Percentiles rank a stretch among this genome's conserved stretches.
Conservation (phyloP, 2,329 filamentous ascomycete species). For the Paecilomyces dactylethromorphus region DNA sequence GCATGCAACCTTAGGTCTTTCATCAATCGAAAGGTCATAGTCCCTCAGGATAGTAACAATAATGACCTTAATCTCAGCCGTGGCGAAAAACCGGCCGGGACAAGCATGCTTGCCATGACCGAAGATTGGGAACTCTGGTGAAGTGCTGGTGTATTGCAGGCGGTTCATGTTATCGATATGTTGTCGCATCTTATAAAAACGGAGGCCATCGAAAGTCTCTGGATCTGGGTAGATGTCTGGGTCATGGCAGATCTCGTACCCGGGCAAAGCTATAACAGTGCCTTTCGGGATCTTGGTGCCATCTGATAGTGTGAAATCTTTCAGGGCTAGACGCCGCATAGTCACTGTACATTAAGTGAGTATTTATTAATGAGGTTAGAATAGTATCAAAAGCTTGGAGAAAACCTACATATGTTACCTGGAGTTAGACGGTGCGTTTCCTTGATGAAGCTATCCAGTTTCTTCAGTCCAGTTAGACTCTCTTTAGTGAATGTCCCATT, state of each 20-base stretch:
- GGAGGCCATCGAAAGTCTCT: conserved; percentile 43
- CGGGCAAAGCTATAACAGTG: conserved; percentile 37
- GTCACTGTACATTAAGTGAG: conserved; percentile 5
- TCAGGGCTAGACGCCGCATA: conserved; percentile 8
- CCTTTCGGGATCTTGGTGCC: conserved; percentile 43
- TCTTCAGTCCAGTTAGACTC: conserved; percentile 4
- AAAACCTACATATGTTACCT: conserved; percentile 8
- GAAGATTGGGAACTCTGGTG: conserved; percentile 47
- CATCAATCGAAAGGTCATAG: conserved; percentile 15
- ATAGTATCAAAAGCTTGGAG: not conserved
- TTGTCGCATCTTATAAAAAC: conserved; percentile 42
- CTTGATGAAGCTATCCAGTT: conserved; percentile 19
- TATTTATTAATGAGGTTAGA: not conserved
- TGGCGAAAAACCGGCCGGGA: conserved; percentile 25
- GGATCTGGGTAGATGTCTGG: conserved; percentile 38
- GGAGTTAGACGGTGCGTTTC: conserved; percentile 15
- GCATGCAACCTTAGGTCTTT: not conserved
- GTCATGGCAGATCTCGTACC: conserved; percentile 41
- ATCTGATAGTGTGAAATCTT: conserved; percentile 21
- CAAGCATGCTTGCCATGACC: conserved; percentile 50
- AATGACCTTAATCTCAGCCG: conserved; percentile 18
- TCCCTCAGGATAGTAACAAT: conserved; percentile 21
- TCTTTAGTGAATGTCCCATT: conserved; percentile 1
- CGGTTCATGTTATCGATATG: conserved; percentile 22
- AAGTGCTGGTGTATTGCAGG: conserved; percentile 50